Percentiles rank a stretch among this genome's conserved stretches.
Conservation (phyloP, 2,329 filamentous ascomycete species). For the Mycocentrospora acerina region DNA sequence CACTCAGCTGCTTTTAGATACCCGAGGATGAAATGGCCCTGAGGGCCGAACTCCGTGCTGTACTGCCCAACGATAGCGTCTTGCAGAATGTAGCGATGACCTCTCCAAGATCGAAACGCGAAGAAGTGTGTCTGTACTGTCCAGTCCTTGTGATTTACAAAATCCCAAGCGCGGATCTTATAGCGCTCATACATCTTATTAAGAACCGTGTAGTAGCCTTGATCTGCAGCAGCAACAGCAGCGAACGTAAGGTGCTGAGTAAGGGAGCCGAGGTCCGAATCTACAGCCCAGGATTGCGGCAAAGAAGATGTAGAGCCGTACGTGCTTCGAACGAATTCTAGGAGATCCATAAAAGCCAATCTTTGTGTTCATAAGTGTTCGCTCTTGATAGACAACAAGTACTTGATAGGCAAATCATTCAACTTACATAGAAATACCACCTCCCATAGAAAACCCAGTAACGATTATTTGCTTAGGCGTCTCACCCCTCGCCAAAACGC, state of each 20-base stretch:
- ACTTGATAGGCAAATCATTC: neutral
- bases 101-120: slow-evolving; percentile 12
- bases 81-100: slow-evolving; percentile 13
- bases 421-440: slow-evolving; percentile 10
- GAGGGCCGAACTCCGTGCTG: slow-evolving; percentile 2
- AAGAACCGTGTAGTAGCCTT: slow-evolving; percentile 12
- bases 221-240: slow-evolving; percentile 9
- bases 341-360: slow-evolving; percentile 13
- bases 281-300: slow-evolving; percentile 4
- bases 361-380: slow-evolving; percentile 2
- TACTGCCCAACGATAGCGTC: slow-evolving; percentile 7
- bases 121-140: slow-evolving; percentile 5
- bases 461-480: slow-evolving; percentile 8
- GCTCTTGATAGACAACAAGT: neutral
- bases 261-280: slow-evolving; percentile 1
- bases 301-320: slow-evolving; percentile 7
- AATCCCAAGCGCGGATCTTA: slow-evolving; percentile 12
- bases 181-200: slow-evolving; percentile 10
- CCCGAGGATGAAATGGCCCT: slow-evolving; percentile 4
- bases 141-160: slow-evolving; percentile 6
- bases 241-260: slow-evolving; percentile 13
- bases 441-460: slow-evolving; percentile 13
- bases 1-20: slow-evolving; percentile 11
- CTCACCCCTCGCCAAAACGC: slow-evolving; percentile 2
- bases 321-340: slow-evolving; percentile 7